These are phyloP conservation scores for Chlorencoelia australis DNA, from an alignment of 2,329 filamentous ascomycete species.

Conservation along the genomic window DNA sequence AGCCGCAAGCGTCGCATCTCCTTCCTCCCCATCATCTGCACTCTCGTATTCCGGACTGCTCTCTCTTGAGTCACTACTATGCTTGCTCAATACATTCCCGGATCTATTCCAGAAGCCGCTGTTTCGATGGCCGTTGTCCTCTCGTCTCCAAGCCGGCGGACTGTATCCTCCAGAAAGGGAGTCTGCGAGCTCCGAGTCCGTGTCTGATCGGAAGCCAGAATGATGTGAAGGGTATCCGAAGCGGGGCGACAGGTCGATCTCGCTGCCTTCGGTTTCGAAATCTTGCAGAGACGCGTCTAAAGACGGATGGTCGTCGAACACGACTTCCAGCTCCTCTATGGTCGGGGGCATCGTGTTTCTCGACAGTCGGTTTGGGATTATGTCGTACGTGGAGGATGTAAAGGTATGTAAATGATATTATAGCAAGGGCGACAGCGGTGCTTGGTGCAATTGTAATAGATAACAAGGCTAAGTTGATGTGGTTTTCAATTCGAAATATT, in stretches of 20 bases:
- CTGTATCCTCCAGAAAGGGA: constrained; percentile 48
- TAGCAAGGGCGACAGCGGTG: constrained; percentile 19
- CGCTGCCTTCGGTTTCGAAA: constrained; percentile 43
- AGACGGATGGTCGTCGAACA: constrained; percentile 48
- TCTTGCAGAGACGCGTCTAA: constrained; percentile 51
- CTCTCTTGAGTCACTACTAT: constrained; percentile 44
- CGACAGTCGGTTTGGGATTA: constrained; percentile 11
- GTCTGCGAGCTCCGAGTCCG: constrained; percentile 31
- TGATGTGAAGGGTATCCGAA: constrained; percentile 47
- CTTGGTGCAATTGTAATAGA: constrained; percentile 24
- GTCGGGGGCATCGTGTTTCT: constrained; percentile 19
- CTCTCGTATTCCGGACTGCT: constrained; percentile 50
- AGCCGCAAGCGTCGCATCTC: constrained; percentile 24
- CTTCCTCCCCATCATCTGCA: constrained; percentile 37
- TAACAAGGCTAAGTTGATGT: constrained; percentile 24
- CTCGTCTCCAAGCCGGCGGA: constrained; percentile 50
- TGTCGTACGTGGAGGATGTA: constrained; percentile 24
- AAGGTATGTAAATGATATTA: constrained; percentile 22
- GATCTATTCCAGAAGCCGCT: constrained; percentile 40
- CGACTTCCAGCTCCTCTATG: constrained; percentile 37
- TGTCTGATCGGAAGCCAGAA: constrained; percentile 50
- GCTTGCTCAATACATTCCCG: constrained; percentile 38
- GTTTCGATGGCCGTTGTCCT: constrained; percentile 32
- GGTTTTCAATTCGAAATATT: constrained; percentile 25
- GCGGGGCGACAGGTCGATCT: constrained; percentile 30